Base-by-base conservation (phyloP, 768 basidiomycete species). In the Boletus rex-veris region DNA sequence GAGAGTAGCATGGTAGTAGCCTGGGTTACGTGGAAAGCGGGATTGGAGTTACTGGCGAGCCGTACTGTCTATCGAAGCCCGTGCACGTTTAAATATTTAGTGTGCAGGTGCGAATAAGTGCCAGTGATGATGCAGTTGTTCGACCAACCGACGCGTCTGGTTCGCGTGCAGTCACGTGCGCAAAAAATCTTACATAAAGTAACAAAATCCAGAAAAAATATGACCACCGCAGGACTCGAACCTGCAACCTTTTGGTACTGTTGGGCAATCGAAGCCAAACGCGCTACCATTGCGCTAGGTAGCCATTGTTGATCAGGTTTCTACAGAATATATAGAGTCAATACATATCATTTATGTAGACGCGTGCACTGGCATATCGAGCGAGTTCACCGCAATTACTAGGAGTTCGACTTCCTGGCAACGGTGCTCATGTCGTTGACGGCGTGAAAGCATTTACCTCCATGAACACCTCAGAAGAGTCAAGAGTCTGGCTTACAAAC, bases 161-260 rank as follows among this genome's bases (percentile, higher is more conserved):
- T 61, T 57, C 54, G 58, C 48, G 58, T 55, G 40, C 40, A 5
- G 43, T 68, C 66, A 67, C 67, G 65, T 68, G 68, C 8, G 11
- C 28, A 9, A 24, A 40, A 41, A 47, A 8, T 41, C 12, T 24
- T 24, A 24, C 21, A 24, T 24, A 24, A 24, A 24, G 21, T 4
- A 31, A 24, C 24, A 24, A 24, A 24, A 24, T 10, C 1, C 14
- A 21, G 37, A 45, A 24, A 35, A 64, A 69, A 47, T 2, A 67
- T 88, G 87, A 88, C 83, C 84, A 86, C 86, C 84, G 86, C 88
- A 89, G 88, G 88, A 88, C 86, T 90, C 87, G 88, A 90, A 90
- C 89, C 88, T 90, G 88, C 88, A 90, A 85, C 88, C 89, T 90
- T 86, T 88, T 89, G 88, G 88, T 90, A 58, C 75, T 82, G 72